A percentile compares a stretch with the other conserved stretches of the same genome.
These are phyloP conservation scores for Piper longum DNA, from an alignment of 164 flowering plant species.

Conservation along the genomic window DNA sequence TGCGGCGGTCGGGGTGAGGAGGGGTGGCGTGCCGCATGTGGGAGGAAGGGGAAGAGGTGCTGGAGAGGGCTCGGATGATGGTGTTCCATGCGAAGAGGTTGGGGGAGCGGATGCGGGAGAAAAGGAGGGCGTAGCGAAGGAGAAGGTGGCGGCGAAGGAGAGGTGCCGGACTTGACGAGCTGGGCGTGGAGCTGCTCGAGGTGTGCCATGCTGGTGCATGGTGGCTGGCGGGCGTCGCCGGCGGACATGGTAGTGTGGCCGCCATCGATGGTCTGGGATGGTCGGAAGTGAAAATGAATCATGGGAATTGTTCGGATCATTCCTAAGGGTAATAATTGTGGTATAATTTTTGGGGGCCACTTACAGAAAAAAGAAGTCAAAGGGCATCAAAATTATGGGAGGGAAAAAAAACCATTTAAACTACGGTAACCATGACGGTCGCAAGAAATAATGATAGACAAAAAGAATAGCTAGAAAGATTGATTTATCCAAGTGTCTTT, in stretches of 20 bases:
- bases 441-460: too few relatives aligned
- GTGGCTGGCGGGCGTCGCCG: constrained; percentile 22
- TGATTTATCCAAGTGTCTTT: too few relatives aligned
- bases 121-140: constrained; percentile 55
- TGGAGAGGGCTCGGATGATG: constrained; percentile 58
- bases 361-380: too few relatives aligned
- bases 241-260: too few relatives aligned
- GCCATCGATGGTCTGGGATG: constrained; percentile 25
- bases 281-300: constrained; percentile 28
- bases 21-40: constrained; percentile 35
- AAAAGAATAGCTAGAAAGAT: too few relatives aligned
- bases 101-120: constrained; percentile 34
- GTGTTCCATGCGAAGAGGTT: constrained; percentile 63
- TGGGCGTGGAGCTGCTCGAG: constrained; percentile 52
- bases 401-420: too few relatives aligned
- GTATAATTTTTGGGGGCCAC: too few relatives aligned
- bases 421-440: too few relatives aligned
- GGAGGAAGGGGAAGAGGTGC: constrained; percentile 43
- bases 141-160: constrained; percentile 42
- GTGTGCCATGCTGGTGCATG: constrained; percentile 53
- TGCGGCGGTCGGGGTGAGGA: constrained; percentile 20
- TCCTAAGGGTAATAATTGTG: too few relatives aligned
- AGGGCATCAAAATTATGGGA: too few relatives aligned
- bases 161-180: constrained; percentile 46
- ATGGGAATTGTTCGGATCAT: too few relatives aligned